Base-by-base conservation (phyloP, 2,329 filamentous ascomycete species). In the Venturia oleaginea region DNA sequence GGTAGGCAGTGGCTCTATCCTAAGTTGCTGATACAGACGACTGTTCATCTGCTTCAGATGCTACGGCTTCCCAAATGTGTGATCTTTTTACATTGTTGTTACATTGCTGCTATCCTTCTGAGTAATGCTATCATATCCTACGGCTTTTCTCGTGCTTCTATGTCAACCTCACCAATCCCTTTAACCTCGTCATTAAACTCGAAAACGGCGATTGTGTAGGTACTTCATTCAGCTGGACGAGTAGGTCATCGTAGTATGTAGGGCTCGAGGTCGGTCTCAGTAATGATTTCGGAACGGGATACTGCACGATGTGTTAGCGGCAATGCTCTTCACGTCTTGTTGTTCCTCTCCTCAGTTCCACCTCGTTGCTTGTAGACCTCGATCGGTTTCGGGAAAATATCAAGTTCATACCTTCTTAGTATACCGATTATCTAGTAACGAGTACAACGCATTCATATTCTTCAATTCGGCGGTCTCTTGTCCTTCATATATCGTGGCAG, bases 341-440 rank as follows among this genome's bases (percentile, higher is more conserved):
- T 59, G 37, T 30, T 11, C 27, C 11, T 24, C 19, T 43, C 22
- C 46, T 34, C n/a, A n/a, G 15, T 46, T 7, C 4, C 6, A 19
- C 15, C 19, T 61, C 24, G 42, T n/a, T 11, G 11, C 15, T 30
- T 40, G 27, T 32, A 11, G 19, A 13, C 37, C 11, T 13, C 11
- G 6, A 40, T 30, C 24, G 17, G 55, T 32, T 22, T 64, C 24
- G 8, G 34, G 59, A 40, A 22, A 2, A 40, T 37, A 17, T 3
- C 3, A 8, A 57, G 11, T 51, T 51, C 65, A 19, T 66, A 74
- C 73, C 67, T 71, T 72, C 65, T 79, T 81, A 59, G 73, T 75
- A 69, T 85, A 86, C 60, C 82, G 75, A 70, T 87, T 79, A 68
- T 86, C 83, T 2, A 87, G 75, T n/a, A 87, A 74, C 2, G 82